Conservation (phyloP, 2,329 filamentous ascomycete genomes). For the Gaeumannomyces tritici region DNA sequence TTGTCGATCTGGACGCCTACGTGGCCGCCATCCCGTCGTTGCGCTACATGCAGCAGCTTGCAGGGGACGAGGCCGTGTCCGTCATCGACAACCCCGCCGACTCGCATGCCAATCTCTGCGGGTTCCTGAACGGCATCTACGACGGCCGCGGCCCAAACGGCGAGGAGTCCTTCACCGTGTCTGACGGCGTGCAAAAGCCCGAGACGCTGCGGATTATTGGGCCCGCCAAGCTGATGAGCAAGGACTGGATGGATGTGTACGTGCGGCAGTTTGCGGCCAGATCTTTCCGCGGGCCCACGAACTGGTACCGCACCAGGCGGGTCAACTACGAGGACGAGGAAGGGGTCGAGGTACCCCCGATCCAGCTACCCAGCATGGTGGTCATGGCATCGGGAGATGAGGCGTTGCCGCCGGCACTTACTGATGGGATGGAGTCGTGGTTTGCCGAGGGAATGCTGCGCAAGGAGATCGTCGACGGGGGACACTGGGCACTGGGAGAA, state of each 20-base stretch:
- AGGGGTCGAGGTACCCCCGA: conserved; percentile 34
- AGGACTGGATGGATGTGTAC: conserved; percentile 69
- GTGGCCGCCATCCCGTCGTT: conserved; percentile 55
- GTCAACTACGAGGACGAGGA: conserved; percentile 69
- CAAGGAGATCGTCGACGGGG: conserved; percentile 53
- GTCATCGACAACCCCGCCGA: conserved; percentile 40
- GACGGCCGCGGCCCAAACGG: conserved; percentile 52
- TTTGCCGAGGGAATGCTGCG: conserved; percentile 49
- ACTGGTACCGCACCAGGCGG: conserved; percentile 73
- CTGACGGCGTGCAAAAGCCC: conserved; percentile 55
- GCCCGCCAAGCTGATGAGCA: conserved; percentile 47
- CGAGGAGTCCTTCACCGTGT: conserved; percentile 47
- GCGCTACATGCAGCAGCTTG: conserved; percentile 73
- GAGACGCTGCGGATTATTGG: conserved; percentile 31
- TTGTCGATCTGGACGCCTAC: conserved; percentile 35
- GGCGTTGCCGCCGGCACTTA: conserved; percentile 63
- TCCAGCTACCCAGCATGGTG: conserved; percentile 60
- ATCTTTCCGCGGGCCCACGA: conserved; percentile 68
- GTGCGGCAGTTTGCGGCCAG: conserved; percentile 58
- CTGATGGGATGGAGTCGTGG: conserved; percentile 59
- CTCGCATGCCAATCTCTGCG: conserved; percentile 32
- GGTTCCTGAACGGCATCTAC: conserved; percentile 63
- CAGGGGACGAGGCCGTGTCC: conserved; percentile 55
- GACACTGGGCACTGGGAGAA: conserved; percentile 79
- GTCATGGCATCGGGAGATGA: conserved; percentile 61